phyloP scores from a whole-genome alignment of 306 rosid species.

The Trifolium dubium region DNA sequence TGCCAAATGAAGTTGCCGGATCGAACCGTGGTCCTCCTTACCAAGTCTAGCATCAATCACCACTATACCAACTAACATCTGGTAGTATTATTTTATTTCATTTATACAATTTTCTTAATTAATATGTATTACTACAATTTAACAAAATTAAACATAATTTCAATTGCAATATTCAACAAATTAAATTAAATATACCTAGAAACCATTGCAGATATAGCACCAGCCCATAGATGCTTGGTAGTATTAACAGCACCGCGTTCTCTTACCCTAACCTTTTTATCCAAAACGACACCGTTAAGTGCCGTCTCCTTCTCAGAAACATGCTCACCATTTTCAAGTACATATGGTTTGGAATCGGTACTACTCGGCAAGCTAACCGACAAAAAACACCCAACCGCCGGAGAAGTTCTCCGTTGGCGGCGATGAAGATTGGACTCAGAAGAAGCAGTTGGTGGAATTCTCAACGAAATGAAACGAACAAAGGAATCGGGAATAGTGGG shows the following conservation, averaged over 20 bases:
- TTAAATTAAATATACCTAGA: slow-evolving; percentile 60
- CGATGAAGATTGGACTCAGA: slow-evolving; percentile 33
- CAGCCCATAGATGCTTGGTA: slow-evolving; percentile 93
- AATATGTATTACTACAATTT: not conserved
- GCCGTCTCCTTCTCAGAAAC: slow-evolving; percentile 46
- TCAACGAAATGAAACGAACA: slow-evolving; percentile 47
- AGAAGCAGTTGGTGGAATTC: slow-evolving; percentile 33
- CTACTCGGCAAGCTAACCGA: slow-evolving; percentile 65
- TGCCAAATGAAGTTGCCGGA: no score
- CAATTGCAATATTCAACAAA: slow-evolving; percentile 1
- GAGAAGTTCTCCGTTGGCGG: slow-evolving; percentile 39
- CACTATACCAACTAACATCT: no score
- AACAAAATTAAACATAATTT: not conserved
- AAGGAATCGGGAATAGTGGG: slow-evolving; percentile 59
- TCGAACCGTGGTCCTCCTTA: no score
- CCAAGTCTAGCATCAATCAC: no score
- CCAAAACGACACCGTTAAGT: slow-evolving; percentile 37
- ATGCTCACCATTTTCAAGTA: slow-evolving; percentile 55
- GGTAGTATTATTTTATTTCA: no score
- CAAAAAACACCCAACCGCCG: slow-evolving; percentile 53
- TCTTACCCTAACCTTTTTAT: slow-evolving; percentile 49
- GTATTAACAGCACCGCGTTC: slow-evolving; percentile 73
- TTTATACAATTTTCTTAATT: no score
- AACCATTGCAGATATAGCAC: slow-evolving; percentile 98
- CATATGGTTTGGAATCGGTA: slow-evolving; percentile 57